These are phyloP conservation scores for Alternaria panax DNA, from an alignment of 2,329 filamentous ascomycete genomes.

Conservation along the genomic window DNA sequence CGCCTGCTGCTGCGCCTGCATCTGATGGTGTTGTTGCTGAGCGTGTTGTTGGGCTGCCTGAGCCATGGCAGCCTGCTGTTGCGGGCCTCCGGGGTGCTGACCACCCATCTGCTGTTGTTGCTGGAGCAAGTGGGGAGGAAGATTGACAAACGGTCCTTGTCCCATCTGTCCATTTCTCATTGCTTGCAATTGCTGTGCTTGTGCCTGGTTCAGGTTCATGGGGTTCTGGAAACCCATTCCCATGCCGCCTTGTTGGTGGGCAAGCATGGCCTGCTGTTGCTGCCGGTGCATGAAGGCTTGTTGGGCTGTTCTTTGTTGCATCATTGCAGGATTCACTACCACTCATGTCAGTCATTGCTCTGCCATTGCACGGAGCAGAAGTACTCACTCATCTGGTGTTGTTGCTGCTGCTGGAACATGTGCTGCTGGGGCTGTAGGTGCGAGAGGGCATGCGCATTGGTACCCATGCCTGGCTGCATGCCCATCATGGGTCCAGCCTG, in stretches of 20 bases:
- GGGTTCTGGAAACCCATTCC: slow-evolving; percentile 62
- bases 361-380: neutral
- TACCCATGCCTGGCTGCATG: slow-evolving; percentile 72
- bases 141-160: slow-evolving; percentile 31
- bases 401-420: slow-evolving; percentile 61
- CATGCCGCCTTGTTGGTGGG: slow-evolving; percentile 64
- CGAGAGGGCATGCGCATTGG: slow-evolving; percentile 73
- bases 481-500: slow-evolving; percentile 76
- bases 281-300: slow-evolving; percentile 57
- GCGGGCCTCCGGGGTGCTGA: slow-evolving; percentile 45
- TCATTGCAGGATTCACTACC: slow-evolving; percentile 49
- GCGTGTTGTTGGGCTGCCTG: slow-evolving; percentile 53
- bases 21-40: slow-evolving; percentile 53
- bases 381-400: slow-evolving; percentile 49
- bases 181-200: slow-evolving; percentile 41
- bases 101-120: slow-evolving; percentile 57
- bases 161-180: slow-evolving; percentile 36
- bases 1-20: slow-evolving; percentile 49
- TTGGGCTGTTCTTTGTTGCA: slow-evolving; percentile 53
- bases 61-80: slow-evolving; percentile 51
- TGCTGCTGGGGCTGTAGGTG: slow-evolving; percentile 72
- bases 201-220: slow-evolving; percentile 57
- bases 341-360: slow-evolving; percentile 15
- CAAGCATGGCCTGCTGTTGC: slow-evolving; percentile 62
- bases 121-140: slow-evolving; percentile 50